Base-by-base conservation (phyloP, 2,329 filamentous ascomycete genomes). In the Ceratocystis huliohia region DNA sequence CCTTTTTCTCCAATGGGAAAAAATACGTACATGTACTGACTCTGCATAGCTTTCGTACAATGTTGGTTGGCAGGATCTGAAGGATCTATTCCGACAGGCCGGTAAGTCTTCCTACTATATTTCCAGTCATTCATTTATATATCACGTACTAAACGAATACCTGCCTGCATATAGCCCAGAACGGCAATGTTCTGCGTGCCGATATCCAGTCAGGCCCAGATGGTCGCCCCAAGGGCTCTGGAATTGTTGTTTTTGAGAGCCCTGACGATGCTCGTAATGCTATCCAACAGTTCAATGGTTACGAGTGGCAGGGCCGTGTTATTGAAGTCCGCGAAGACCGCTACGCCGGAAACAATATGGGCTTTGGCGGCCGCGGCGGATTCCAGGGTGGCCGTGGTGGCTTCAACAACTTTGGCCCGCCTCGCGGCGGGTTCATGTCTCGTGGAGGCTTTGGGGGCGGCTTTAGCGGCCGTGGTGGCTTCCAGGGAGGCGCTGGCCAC, bases 31-130 rank as follows among this genome's bases (percentile, higher is more conserved):
- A 41, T 41, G 3, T 75, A 71, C 65, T 66, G 70, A 72, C 50
- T 17, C 33, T 59, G 4, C 72, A 53, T 78, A 99, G 94, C 89
- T 99, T 72, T 94, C 94, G 22, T 99, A 92, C 80, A 96, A 91
- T 70, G 90, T 96, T 72, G 94, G 94, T 75, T 99, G 94, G 94
- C 94, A 99, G 79, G 94, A 99, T 77, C 80, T 99, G 72, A 99
- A 99, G 80, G 94, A 99, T 77, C 83, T 99, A 71, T 99, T 99
- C 83, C 89, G 94, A 74, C 92, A 96, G 83, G 92, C 94, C 79
- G 90, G 92, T 96, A 82, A 83, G 91, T 82, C 63, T 56, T 7
- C 46, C 17, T 20, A 25, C 5, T 13, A 33, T 4, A 3, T 10
- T 7, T 46, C 13, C 45, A n/a, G 25, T 37, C 0, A 17, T 37